Evolutionary conservation across 768 basidiomycete species (phyloP).

Genomic region (Termitomyces sp.): DNA sequence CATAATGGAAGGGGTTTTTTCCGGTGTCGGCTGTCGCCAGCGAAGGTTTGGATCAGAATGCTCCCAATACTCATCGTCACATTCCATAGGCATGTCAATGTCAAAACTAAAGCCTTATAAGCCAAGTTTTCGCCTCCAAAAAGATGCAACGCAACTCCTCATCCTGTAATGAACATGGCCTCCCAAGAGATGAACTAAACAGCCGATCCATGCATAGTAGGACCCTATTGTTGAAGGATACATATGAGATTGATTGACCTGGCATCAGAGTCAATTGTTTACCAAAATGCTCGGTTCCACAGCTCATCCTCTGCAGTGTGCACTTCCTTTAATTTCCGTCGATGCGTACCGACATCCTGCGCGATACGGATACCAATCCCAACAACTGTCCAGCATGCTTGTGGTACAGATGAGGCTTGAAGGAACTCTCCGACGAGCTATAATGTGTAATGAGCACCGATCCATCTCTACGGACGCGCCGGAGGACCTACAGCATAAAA

Average conservation of each 20-base stretch:
- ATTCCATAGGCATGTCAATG: conserved; percentile 58
- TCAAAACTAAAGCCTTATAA: conserved; percentile 50
- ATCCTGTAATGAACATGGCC: conserved; percentile 75
- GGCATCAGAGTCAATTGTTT: conserved; percentile 5
- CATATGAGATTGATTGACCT: neutral
- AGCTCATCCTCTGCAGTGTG: conserved; percentile 60
- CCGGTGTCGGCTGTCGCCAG: conserved; percentile 60
- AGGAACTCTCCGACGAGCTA: conserved; percentile 51
- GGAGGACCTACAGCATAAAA: conserved; percentile 44
- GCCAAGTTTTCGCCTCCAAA: neutral
- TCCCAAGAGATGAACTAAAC: conserved; percentile 52
- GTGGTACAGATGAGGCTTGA: conserved; percentile 55
- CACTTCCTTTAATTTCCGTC: conserved; percentile 28
- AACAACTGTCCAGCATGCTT: conserved; percentile 62
- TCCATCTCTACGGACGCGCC: neutral
- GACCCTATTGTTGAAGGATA: conserved; percentile 32
- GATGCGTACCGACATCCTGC: conserved; percentile 76
- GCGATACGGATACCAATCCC: conserved; percentile 72
- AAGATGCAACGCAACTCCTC: conserved; percentile 54
- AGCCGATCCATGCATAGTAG: conserved; percentile 48
- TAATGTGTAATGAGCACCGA: conserved; percentile 1
- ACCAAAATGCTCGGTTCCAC: conserved; percentile 73
- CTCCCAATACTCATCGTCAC: conserved; percentile 76
- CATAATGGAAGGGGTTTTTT: conserved; percentile 48
- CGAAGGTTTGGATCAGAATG: conserved; percentile 48